These are phyloP conservation scores for Penicillium sp. DNA, from an alignment of 2,329 filamentous ascomycete species.

Conservation along the genomic window DNA sequence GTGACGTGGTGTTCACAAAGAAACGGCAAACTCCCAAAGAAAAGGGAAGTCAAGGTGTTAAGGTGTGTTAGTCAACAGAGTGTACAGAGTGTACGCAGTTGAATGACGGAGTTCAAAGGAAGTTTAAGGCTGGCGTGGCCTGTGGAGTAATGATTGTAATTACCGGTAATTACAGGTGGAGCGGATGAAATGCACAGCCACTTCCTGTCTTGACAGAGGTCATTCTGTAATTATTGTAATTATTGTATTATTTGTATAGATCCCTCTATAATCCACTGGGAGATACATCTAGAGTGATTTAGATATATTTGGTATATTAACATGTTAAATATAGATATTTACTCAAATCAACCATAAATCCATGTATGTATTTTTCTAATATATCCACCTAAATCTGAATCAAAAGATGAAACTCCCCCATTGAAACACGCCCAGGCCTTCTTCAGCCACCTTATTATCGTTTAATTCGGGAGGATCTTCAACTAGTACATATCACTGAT, in stretches of 20 bases:
- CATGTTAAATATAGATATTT: no score
- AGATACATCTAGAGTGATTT: no score
- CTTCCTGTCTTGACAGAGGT: no score
- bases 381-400: neutral
- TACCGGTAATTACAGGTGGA: neutral
- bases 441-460: conserved; percentile 1
- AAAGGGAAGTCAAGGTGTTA: neutral
- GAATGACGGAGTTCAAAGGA: conserved; percentile 13
- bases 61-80: no score
- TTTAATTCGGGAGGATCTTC: neutral
- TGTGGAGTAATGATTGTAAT: conserved; percentile 1
- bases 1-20: neutral
- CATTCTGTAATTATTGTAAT: neutral
- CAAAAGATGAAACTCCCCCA: neutral
- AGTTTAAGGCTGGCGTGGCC: conserved; percentile 17
- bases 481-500: neutral
- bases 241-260: neutral
- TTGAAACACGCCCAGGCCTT: neutral
- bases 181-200: neutral
- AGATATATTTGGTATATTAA: no score
- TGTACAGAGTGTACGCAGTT: conserved; percentile 1
- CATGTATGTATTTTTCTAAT: neutral
- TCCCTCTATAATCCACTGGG: no score
- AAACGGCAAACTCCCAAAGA: neutral
- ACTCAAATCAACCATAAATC: no score